Conservation (phyloP, 2,329 filamentous ascomycete species). For the Fusarium sacchari region DNA sequence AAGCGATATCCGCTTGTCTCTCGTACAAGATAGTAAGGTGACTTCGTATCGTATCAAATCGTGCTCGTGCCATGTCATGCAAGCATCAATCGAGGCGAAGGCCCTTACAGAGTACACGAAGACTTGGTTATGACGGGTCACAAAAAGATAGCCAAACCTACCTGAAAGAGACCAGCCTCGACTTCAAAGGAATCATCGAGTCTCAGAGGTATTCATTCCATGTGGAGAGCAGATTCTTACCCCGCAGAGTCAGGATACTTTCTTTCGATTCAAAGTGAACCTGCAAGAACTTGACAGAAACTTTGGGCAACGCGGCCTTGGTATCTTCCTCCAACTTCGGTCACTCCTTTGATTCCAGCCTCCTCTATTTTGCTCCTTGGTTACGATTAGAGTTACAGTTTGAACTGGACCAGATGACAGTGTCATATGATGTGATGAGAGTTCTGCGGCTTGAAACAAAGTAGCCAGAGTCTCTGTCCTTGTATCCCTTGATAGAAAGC, state of each 20-base stretch:
- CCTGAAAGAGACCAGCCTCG: neutral
- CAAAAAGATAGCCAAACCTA: neutral
- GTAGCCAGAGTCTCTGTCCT: neutral
- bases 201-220: neutral
- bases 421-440: slow-evolving; percentile 3
- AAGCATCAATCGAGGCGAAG: neutral
- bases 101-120: neutral
- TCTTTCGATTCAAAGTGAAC: neutral
- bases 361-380: neutral
- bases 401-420: neutral
- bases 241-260: neutral
- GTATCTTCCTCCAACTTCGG: neutral
- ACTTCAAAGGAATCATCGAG: neutral
- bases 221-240: neutral
- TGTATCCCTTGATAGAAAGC: neutral
- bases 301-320: neutral
- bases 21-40: neutral
- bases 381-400: neutral
- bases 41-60: slow-evolving; percentile 19
- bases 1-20: neutral
- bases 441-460: neutral
- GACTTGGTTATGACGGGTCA: slow-evolving; percentile 4
- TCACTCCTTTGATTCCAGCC: neutral
- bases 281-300: neutral
- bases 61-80: neutral